Evolutionary conservation across 1,284 basidiomycete species (phyloP).

Genomic region (Irpex sp.): DNA sequence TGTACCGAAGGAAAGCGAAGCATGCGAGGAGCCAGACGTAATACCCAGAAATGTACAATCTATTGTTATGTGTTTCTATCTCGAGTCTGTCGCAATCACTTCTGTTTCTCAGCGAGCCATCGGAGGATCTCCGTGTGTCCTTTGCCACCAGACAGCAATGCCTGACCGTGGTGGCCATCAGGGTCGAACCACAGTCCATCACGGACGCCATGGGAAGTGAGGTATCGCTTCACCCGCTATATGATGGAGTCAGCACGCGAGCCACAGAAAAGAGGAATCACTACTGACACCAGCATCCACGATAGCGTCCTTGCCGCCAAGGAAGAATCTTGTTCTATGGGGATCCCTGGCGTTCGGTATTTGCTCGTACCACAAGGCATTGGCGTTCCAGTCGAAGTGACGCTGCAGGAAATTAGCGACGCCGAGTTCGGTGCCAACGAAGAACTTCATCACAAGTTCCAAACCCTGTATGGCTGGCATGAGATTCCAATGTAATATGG

Average conservation of each 20-base stretch:
- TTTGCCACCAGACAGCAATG: conserved; percentile 53
- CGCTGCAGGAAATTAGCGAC: conserved; percentile 82
- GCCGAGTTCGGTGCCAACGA: conserved; percentile 82
- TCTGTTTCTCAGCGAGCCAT: conserved; percentile 46
- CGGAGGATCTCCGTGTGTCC: conserved; percentile 58
- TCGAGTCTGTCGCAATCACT: neutral
- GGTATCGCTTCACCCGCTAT: conserved; percentile 71
- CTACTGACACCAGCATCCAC: conserved; percentile 62
- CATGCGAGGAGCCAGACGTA: neutral
- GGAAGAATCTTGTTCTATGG: conserved; percentile 59
- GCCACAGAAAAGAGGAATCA: neutral
- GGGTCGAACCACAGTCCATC: conserved; percentile 72
- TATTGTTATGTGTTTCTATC: neutral
- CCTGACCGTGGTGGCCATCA: conserved; percentile 68
- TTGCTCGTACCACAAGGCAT: conserved; percentile 86
- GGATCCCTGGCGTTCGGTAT: conserved; percentile 74
- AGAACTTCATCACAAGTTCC: conserved; percentile 81
- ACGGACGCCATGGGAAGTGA: conserved; percentile 71
- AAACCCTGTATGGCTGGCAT: conserved; percentile 49
- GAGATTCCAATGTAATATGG: conserved; percentile 7
- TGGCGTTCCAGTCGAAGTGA: conserved; percentile 85
- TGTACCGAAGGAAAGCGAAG: neutral
- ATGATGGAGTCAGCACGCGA: conserved; percentile 1
- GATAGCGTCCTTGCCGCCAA: conserved; percentile 81
- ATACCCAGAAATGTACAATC: neutral